Evolutionary conservation across 768 basidiomycete genomes (phyloP).

Genomic region (Termitomyces sp.): DNA sequence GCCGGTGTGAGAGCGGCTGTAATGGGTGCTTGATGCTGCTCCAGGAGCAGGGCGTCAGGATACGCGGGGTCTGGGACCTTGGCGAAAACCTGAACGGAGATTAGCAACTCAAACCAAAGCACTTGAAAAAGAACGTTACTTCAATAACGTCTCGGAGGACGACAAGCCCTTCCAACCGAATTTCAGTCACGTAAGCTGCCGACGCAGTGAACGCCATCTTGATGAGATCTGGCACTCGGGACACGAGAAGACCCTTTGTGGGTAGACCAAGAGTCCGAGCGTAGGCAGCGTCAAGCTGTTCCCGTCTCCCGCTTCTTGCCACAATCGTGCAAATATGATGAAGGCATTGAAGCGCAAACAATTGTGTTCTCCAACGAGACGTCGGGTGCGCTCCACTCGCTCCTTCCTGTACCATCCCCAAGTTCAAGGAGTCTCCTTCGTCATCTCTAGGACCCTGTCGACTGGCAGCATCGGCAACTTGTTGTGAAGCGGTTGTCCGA

Average conservation of each 20-base stretch:
- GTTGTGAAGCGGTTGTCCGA: constrained; percentile 81
- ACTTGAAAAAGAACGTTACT: constrained; percentile 32
- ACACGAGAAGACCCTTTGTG: constrained; percentile 63
- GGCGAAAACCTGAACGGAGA: constrained; percentile 74
- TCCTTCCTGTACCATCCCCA: constrained; percentile 42
- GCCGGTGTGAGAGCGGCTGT: constrained; percentile 96
- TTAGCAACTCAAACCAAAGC: background rate
- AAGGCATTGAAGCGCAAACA: constrained; percentile 90
- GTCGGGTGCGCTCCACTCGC: constrained; percentile 41
- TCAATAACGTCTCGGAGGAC: constrained; percentile 91
- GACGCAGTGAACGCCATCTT: constrained; percentile 98
- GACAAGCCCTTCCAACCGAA: constrained; percentile 83
- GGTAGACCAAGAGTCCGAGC: constrained; percentile 60
- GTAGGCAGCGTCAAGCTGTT: constrained; percentile 77
- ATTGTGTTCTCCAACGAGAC: constrained; percentile 93
- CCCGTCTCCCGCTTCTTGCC: constrained; percentile 61
- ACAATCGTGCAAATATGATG: constrained; percentile 85
- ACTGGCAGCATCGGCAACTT: constrained; percentile 59
- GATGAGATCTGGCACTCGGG: constrained; percentile 88
- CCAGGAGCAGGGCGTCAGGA: constrained; percentile 82
- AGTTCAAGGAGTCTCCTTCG: constrained; percentile 87
- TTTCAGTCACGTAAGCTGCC: constrained; percentile 94
- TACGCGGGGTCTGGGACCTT: constrained; percentile 88
- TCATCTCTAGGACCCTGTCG: constrained; percentile 67
- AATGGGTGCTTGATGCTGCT: constrained; percentile 98